Evolutionary conservation across 306 rosid species (phyloP), one percentile per base, ranked within the genome.

Genomic region (Senna siamea): DNA sequence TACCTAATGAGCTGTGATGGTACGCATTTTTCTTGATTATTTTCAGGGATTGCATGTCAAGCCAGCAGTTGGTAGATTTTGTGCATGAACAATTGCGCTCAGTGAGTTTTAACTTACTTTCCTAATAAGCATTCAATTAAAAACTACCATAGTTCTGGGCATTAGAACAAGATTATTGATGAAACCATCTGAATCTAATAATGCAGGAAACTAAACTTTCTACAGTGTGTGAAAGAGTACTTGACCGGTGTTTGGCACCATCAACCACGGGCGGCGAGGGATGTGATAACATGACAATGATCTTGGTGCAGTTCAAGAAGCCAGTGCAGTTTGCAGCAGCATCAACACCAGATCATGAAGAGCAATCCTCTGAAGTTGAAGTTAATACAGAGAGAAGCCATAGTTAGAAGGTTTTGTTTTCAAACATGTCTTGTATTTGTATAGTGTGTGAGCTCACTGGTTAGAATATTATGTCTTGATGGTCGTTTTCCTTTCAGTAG

Each of bases 251-350:
- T 84, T 80, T 93, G 88, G 96, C 95, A 6, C 98, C 97, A 15
- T 84, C 96, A 20, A 88, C 92, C 1, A 81, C 82, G 15, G 74
- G 80, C 10, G 98, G 98, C 1, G 96, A 87, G 71, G 98, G 98
- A 52, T 93, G 97, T 11, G 98, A 93, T 64, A 93, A 93, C 89
- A 93, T 93, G 98, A 90, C 98, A 47, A 90, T 93, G 96, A 86
- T 93, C 65, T 79, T 93, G 82, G 96, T 93, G 55, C 98, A 89
- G 81, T 87, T 93, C 58, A 93, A 93, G 82, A 90, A 82, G 63
- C 81, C 77, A 15, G 2, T 12, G 2, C 87, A 14, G 9, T 69
- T 80, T 23, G n/a, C 52, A 72, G 70, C 75, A 23, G 65, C 80
- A 2, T 66, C 50, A 7, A 73, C 43, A 20, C 82, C 80, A 13